Conservation (phyloP, 805 yeast species). For the Pichia occidentalis region DNA sequence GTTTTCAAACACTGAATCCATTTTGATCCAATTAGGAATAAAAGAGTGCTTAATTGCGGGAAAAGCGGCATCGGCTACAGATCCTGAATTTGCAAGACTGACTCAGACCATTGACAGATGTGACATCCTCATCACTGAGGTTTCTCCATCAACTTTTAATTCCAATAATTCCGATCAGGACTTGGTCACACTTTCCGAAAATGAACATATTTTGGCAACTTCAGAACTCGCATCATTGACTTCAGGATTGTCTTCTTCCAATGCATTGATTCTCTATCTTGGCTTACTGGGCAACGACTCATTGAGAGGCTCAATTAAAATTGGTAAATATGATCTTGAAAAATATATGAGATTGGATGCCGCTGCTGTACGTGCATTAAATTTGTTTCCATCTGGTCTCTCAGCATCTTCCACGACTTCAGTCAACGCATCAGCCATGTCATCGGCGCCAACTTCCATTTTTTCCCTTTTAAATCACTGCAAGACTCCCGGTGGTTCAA, state of each 20-base stretch:
- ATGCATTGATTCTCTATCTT: constrained; percentile 65
- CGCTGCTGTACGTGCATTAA: constrained; percentile 82
- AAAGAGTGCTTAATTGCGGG: constrained; percentile 64
- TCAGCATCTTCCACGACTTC: neutral
- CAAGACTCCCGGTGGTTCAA: constrained; percentile 81
- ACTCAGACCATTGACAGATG: constrained; percentile 71
- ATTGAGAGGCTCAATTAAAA: constrained; percentile 46
- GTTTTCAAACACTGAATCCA: constrained; percentile 78
- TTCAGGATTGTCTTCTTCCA: constrained; percentile 53
- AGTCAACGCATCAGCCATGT: constrained; percentile 37
- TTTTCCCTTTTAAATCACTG: constrained; percentile 84
- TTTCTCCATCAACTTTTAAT: constrained; percentile 51
- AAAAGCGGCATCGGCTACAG: constrained; percentile 21
- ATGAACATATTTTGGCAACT: constrained; percentile 48
- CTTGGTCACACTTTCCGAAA: constrained; percentile 59
- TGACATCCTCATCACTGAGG: constrained; percentile 61
- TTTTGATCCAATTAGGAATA: constrained; percentile 82
- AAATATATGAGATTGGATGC: constrained; percentile 87
- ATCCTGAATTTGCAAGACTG: constrained; percentile 57
- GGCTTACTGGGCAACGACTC: constrained; percentile 53
- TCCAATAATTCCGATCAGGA: constrained; percentile 72
- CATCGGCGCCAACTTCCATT: constrained; percentile 43
- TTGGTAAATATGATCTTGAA: constrained; percentile 64
- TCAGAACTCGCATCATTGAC: constrained; percentile 45
- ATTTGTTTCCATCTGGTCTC: constrained; percentile 60